phyloP scores from a whole-genome alignment of 495 filamentous ascomycete genomes.

The Parachaetomium inaequale region DNA sequence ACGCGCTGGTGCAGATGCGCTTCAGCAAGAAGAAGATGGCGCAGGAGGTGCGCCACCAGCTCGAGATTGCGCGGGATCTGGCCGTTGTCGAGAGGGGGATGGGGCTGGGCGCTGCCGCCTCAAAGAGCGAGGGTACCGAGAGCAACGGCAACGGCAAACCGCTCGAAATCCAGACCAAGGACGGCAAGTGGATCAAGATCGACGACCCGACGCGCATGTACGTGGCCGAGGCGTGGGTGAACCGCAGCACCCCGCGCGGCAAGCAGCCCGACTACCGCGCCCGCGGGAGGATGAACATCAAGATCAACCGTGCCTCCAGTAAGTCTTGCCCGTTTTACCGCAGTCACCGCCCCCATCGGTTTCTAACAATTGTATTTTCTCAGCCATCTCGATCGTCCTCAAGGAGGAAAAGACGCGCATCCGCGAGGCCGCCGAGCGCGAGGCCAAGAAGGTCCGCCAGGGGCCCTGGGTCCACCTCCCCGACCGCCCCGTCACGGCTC shows the following conservation, averaged over 20 bases:
- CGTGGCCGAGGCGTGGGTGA: slow-evolving; percentile 88
- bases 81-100: slow-evolving; percentile 78
- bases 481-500: slow-evolving; percentile 68
- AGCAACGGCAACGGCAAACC: slow-evolving; percentile 12
- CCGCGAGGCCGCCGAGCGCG: slow-evolving; percentile 68
- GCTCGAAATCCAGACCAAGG: slow-evolving; percentile 50
- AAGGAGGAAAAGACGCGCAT: slow-evolving; percentile 92
- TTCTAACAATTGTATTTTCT: not conserved
- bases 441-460: slow-evolving; percentile 64
- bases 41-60: slow-evolving; percentile 68
- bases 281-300: slow-evolving; percentile 57
- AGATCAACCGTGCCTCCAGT: slow-evolving; percentile 72
- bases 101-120: slow-evolving; percentile 59
- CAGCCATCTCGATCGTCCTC: slow-evolving; percentile 73
- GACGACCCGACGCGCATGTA: slow-evolving; percentile 72
- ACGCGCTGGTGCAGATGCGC: slow-evolving; percentile 92
- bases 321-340: slow-evolving; percentile 33
- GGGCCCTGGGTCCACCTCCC: slow-evolving; percentile 84
- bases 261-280: slow-evolving; percentile 60
- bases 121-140: not conserved
- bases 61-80: slow-evolving; percentile 70
- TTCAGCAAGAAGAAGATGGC: slow-evolving; percentile 94
- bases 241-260: slow-evolving; percentile 59
- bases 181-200: slow-evolving; percentile 59
- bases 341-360: not conserved